Conservation (phyloP, 1,139 yeast genomes). For the Saccharomyces pastorianus region DNA sequence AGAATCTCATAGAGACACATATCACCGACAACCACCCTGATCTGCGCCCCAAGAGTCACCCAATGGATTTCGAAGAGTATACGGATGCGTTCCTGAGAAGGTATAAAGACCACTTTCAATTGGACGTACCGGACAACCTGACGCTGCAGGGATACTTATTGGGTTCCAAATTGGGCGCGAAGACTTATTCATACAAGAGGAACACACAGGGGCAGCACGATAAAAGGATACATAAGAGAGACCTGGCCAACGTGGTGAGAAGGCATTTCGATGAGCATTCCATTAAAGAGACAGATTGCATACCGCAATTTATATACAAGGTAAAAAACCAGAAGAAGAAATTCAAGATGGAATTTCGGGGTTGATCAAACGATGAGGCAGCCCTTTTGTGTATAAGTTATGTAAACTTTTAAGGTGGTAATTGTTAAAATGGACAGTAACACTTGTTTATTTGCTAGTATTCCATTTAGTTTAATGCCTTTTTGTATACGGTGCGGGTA, state of each 20-base stretch:
- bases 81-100: constrained; percentile 29
- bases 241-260: constrained; percentile 23
- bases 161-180: constrained; percentile 29
- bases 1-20: constrained; percentile 23
- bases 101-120: constrained; percentile 28
- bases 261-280: constrained; percentile 23
- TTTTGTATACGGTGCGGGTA: not conserved
- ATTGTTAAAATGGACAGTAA: not conserved
- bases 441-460: not conserved
- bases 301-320: constrained; percentile 32
- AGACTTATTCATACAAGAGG: constrained; percentile 24
- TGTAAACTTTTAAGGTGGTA: not conserved
- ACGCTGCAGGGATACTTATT: constrained; percentile 28
- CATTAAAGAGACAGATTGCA: constrained; percentile 28
- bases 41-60: constrained; percentile 15
- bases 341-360: constrained; percentile 30
- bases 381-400: not conserved
- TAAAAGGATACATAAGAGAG: constrained; percentile 24
- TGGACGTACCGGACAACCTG: constrained; percentile 26
- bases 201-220: constrained; percentile 18
- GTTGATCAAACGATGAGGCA: constrained; percentile 2
- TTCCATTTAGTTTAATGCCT: not conserved
- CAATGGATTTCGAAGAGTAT: constrained; percentile 26
- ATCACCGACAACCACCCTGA: constrained; percentile 28
- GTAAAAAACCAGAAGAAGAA: constrained; percentile 27